Evolutionary conservation across 331 rosid species (phyloP).

Genomic region (Dryas integrifolia): DNA sequence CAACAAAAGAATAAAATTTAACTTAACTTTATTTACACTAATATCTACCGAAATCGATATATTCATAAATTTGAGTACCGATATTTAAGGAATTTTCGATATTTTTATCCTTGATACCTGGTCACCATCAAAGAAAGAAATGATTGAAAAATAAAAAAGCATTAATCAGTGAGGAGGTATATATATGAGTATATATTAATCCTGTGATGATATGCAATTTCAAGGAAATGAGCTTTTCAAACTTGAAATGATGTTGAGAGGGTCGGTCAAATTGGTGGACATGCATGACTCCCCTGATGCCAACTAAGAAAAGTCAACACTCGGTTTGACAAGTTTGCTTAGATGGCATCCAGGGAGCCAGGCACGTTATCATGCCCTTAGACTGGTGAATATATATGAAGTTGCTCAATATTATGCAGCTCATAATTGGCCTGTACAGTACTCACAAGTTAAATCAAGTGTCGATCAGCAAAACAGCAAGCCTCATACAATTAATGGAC

Average conservation of each 20-base stretch:
- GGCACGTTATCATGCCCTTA: constrained; percentile 11
- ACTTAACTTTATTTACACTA: no score
- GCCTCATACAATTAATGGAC: neutral
- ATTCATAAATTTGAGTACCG: no score
- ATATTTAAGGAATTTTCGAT: no score
- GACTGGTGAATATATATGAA: neutral
- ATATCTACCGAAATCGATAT: no score
- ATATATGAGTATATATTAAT: no score
- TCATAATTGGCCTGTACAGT: neutral
- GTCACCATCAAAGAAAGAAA: neutral
- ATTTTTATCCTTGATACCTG: no score
- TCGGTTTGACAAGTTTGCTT: constrained; percentile 15
- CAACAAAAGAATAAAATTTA: no score
- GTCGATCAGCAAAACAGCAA: neutral
- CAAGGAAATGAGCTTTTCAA: neutral
- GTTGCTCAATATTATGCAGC: neutral
- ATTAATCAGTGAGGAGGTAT: no score
- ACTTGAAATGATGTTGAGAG: neutral
- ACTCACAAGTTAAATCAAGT: no score
- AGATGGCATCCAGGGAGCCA: constrained; percentile 45
- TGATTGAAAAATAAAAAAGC: neutral
- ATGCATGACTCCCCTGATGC: constrained; percentile 31
- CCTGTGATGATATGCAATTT: neutral
- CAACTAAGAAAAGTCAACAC: constrained; percentile 23
- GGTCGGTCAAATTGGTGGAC: neutral